phyloP scores from a whole-genome alignment of 1,284 basidiomycete species.

The Abortiporus biennis region DNA sequence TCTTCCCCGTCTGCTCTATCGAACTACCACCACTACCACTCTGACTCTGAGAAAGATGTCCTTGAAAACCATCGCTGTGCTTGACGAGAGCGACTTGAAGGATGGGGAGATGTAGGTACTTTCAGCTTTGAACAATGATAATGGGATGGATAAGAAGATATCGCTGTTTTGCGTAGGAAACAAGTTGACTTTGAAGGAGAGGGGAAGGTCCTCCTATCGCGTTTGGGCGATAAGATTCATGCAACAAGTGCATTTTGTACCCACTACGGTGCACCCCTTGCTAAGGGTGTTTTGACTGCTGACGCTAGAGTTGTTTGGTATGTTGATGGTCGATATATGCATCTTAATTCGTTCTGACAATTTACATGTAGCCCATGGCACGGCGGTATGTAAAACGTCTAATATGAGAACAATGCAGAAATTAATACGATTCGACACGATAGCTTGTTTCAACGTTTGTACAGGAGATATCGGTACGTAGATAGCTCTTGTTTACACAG shows the following conservation, averaged over 20 bases:
- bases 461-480: slow-evolving; percentile 70
- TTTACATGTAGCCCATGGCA: slow-evolving; percentile 72
- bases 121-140: not conserved
- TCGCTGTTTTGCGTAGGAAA: slow-evolving; percentile 44
- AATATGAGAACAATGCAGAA: not conserved
- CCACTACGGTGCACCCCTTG: slow-evolving; percentile 83
- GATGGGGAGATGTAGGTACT: slow-evolving; percentile 72
- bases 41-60: slow-evolving; percentile 24
- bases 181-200: slow-evolving; percentile 74
- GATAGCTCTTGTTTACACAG: not conserved
- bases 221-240: slow-evolving; percentile 66
- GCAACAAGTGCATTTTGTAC: slow-evolving; percentile 88
- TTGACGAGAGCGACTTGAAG: slow-evolving; percentile 58
- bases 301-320: slow-evolving; percentile 80
- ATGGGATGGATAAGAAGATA: not conserved
- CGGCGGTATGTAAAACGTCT: slow-evolving; percentile 48
- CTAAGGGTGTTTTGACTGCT: slow-evolving; percentile 76
- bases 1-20: no score
- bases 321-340: slow-evolving; percentile 16
- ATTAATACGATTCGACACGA: not conserved
- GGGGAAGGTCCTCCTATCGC: slow-evolving; percentile 79
- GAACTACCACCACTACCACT: no score
- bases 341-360: not conserved
- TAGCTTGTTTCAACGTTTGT: slow-evolving; percentile 86
- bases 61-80: slow-evolving; percentile 56